phyloP scores from a whole-genome alignment of 768 basidiomycete species.

The Serpula lacrymans region DNA sequence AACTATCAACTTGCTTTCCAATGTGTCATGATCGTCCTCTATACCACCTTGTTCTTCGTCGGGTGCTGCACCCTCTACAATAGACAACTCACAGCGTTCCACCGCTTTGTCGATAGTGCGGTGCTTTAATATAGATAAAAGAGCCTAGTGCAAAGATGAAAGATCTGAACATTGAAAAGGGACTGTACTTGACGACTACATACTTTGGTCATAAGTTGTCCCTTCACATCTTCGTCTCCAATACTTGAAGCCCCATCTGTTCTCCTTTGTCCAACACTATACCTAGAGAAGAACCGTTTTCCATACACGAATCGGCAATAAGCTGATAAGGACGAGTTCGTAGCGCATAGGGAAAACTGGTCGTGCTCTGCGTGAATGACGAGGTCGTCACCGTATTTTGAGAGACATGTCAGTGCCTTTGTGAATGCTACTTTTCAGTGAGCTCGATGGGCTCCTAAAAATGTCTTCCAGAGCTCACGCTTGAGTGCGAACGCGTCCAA shows the following conservation, averaged over 20 bases:
- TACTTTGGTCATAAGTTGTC: constrained; percentile 72
- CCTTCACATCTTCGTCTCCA: constrained; percentile 57
- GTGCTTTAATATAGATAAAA: constrained; percentile 74
- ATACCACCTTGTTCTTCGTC: constrained; percentile 31
- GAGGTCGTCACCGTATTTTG: constrained; percentile 81
- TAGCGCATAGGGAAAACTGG: constrained; percentile 61
- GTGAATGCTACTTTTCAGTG: constrained; percentile 56
- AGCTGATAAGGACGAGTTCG: constrained; percentile 79
- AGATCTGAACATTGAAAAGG: neutral
- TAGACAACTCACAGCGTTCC: constrained; percentile 71
- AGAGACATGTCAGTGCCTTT: constrained; percentile 70
- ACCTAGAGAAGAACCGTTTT: constrained; percentile 68
- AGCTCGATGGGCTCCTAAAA: constrained; percentile 15
- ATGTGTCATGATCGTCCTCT: constrained; percentile 51
- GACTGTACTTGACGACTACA: constrained; percentile 8
- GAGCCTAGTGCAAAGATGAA: constrained; percentile 48
- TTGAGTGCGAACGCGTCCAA: constrained; percentile 56
- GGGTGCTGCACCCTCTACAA: constrained; percentile 50
- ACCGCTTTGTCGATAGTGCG: constrained; percentile 72
- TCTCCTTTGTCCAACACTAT: constrained; percentile 36
- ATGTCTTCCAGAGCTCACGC: constrained; percentile 27
- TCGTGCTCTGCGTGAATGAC: constrained; percentile 63
- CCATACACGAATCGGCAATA: constrained; percentile 76
- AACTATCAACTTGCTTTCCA: constrained; percentile 71
- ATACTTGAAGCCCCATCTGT: constrained; percentile 26